Conservation (phyloP, 1,284 basidiomycete species). For the Apiotrichum porosum region DNA sequence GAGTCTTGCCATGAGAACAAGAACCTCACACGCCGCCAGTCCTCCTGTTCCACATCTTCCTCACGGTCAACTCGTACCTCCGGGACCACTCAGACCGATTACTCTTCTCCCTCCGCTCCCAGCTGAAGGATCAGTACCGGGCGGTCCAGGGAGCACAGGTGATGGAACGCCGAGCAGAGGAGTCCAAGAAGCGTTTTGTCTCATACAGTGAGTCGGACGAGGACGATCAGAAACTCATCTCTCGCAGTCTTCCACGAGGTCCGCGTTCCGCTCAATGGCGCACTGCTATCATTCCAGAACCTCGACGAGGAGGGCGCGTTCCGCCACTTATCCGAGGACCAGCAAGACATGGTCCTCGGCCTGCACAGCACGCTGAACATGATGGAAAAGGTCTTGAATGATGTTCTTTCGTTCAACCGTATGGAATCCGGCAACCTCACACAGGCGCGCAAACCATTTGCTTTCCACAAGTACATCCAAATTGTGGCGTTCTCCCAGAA, state of each 20-base stretch:
- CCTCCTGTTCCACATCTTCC: slow-evolving; percentile 40
- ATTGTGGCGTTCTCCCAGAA: slow-evolving; percentile 71
- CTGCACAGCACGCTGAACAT: slow-evolving; percentile 75
- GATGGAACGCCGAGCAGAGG: slow-evolving; percentile 71
- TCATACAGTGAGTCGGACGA: slow-evolving; percentile 61
- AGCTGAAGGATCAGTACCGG: slow-evolving; percentile 66
- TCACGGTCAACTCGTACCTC: slow-evolving; percentile 44
- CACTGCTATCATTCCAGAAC: slow-evolving; percentile 81
- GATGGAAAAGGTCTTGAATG: slow-evolving; percentile 64
- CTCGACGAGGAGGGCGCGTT: slow-evolving; percentile 61
- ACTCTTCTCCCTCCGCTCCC: slow-evolving; percentile 60
- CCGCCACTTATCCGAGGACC: slow-evolving; percentile 30
- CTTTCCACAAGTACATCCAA: slow-evolving; percentile 75
- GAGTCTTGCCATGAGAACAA: too few species aligned
- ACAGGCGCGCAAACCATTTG: slow-evolving; percentile 59
- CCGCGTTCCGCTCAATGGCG: slow-evolving; percentile 86
- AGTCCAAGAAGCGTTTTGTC: slow-evolving; percentile 71
- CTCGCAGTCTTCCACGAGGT: slow-evolving; percentile 55
- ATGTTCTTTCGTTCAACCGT: slow-evolving; percentile 59
- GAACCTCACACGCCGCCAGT: too few species aligned
- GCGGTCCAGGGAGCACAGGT: slow-evolving; percentile 79
- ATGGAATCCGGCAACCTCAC: slow-evolving; percentile 48
- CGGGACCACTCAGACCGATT: slow-evolving; percentile 56
- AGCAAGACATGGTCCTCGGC: slow-evolving; percentile 45
- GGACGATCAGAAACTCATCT: too few species aligned